Base-by-base conservation (phyloP, 306 rosid species). In the Hylodesmum podocarpum region DNA sequence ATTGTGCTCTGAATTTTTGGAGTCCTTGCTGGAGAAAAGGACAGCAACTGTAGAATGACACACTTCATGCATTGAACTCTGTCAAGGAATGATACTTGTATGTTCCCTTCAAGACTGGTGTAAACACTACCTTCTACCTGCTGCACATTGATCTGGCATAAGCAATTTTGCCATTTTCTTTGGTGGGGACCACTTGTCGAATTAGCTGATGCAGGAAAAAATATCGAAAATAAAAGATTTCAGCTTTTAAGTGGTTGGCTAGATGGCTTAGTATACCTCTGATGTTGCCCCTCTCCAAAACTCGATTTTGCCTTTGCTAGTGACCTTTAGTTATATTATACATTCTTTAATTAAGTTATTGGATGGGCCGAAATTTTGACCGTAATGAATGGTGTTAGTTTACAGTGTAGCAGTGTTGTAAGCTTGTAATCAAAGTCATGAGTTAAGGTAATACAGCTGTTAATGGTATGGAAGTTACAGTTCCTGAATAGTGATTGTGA, bases 1-100 rank as follows among this genome's bases (percentile, higher is more conserved):
- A 77, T 83, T 95, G 67, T 95, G 97, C 81, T 84, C 92, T 3
- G 89, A 83, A 40, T 90, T 89, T 78, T 81, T 90, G 78, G 96
- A 90, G 88, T 89, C 96, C 8, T 83, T 95, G 27, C 70, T 88
- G 70, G 97, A 92, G 77, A 90, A 79, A 84, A 88, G 88, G 82
- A 82, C 86, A 19, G 27, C 82, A 4, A 4, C 55, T 31, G 83
- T 83, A 3, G 88, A 89, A 73, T 95, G 86, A 90, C 50, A n/a
- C 8, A 25, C 31, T 57, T 12, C 57, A 55, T 24, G 46, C 5
- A 9, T 72, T 44, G 18, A 46, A 40, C 72, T 25, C 53, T 54
- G 19, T 57, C 57, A 39, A 21, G 62, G 51, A 8, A 70, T 65
- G 40, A 70, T 71, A 36, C 54, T 27, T 67, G 19, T 36, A 28